phyloP scores from a whole-genome alignment of 2,329 filamentous ascomycete genomes.

The Apiospora arundinis region DNA sequence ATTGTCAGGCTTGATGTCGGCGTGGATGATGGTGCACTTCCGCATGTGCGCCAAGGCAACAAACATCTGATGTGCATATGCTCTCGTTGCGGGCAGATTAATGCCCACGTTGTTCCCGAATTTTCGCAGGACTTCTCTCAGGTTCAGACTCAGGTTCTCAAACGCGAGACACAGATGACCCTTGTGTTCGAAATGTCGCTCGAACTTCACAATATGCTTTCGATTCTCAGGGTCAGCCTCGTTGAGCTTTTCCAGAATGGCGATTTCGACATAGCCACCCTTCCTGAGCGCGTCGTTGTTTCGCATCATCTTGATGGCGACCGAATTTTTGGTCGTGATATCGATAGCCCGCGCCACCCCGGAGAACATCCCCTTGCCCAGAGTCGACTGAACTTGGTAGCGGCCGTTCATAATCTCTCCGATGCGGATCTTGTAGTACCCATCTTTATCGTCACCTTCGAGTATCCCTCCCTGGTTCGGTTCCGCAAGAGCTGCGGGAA shows the following conservation, averaged over 20 bases:
- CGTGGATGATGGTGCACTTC: constrained; percentile 92
- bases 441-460: constrained; percentile 92
- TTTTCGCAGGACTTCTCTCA: constrained; percentile 93
- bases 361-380: constrained; percentile 96
- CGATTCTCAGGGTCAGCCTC: constrained; percentile 86
- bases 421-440: constrained; percentile 93
- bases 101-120: constrained; percentile 95
- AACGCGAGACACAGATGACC: constrained; percentile 96
- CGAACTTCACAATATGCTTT: constrained; percentile 89
- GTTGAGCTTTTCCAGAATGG: constrained; percentile 87
- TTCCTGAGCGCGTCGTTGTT: constrained; percentile 94
- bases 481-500: constrained; percentile 54
- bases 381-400: constrained; percentile 85
- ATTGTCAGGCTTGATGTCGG: constrained; percentile 97
- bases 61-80: constrained; percentile 95
- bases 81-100: constrained; percentile 83
- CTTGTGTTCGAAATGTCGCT: constrained; percentile 91
- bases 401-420: constrained; percentile 89
- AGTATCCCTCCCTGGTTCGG: constrained; percentile 75
- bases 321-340: constrained; percentile 73
- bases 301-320: constrained; percentile 97
- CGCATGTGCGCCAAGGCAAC: constrained; percentile 85
- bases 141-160: constrained; percentile 90
- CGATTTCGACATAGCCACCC: constrained; percentile 92
- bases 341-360: constrained; percentile 91